A percentile compares a stretch with the other conserved stretches of the same genome.
phyloP scores from a whole-genome alignment of 257 asterid species.

The Mitragyna speciosa region DNA sequence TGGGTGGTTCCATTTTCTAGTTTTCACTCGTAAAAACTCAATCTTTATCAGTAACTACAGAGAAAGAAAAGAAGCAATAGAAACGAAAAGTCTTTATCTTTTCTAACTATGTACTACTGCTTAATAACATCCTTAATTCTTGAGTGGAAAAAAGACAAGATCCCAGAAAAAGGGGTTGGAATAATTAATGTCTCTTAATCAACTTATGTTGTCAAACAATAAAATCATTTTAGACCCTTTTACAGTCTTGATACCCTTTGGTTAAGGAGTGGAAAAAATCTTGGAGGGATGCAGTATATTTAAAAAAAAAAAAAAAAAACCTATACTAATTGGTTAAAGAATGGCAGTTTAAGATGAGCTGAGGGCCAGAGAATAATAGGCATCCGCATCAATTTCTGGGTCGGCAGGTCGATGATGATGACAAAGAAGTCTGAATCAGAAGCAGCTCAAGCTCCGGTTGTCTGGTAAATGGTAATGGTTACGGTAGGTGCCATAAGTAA shows the following conservation, averaged over 20 bases:
- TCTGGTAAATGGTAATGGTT: background rate
- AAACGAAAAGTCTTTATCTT: background rate
- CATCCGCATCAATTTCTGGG: background rate
- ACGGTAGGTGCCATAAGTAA: too few species aligned
- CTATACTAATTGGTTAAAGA: background rate
- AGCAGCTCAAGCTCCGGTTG: background rate
- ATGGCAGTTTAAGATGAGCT: background rate
- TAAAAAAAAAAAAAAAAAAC: too few species aligned
- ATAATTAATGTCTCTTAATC: background rate
- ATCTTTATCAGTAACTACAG: constrained; percentile 1
- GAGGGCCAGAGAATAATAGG: background rate
- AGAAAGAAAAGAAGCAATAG: background rate
- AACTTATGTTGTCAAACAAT: background rate
- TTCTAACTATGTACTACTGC: background rate
- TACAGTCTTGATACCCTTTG: too few species aligned
- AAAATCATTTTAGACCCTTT: background rate
- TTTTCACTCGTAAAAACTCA: constrained; percentile 2
- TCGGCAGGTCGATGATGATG: background rate
- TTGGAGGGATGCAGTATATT: too few species aligned
- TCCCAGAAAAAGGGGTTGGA: constrained; percentile 10
- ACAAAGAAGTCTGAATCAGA: background rate
- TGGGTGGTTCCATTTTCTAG: constrained; percentile 24
- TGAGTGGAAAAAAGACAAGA: background rate
- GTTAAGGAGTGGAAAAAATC: too few species aligned
- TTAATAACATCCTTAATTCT: background rate